These are phyloP conservation scores for Globisporangium barbulae DNA, from an alignment of 352 stramenopile genomes.

Conservation along the genomic window DNA sequence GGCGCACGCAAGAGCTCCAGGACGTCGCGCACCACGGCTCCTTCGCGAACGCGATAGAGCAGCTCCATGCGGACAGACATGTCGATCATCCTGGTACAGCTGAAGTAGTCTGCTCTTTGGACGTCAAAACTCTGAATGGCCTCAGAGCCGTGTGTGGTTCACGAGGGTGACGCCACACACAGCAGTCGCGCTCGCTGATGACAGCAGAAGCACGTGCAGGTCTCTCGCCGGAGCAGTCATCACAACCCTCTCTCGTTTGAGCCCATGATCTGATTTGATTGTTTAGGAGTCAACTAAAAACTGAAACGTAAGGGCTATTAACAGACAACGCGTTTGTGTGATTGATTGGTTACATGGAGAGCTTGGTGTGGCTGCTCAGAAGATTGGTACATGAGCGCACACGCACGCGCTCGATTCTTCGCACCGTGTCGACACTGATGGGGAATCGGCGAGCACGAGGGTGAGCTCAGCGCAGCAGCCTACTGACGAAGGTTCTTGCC, in stretches of 20 bases:
- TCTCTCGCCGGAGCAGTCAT: neutral
- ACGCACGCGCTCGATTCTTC: neutral
- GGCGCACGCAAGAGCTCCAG: conserved; percentile 54
- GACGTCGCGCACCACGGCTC: conserved; percentile 41
- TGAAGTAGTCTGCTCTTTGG: neutral
- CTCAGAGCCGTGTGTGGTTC: conserved; percentile 4
- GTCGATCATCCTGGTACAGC: conserved; percentile 27
- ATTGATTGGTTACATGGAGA: neutral
- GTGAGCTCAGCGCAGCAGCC: neutral
- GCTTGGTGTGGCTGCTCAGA: neutral
- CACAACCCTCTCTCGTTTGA: neutral
- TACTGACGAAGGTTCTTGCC: neutral
- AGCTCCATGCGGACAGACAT: conserved; percentile 52
- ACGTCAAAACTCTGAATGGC: conserved; percentile 10
- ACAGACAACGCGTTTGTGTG: neutral
- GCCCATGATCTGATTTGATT: neutral
- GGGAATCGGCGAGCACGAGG: neutral
- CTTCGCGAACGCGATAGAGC: conserved; percentile 48
- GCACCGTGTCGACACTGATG: neutral
- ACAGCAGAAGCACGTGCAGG: no score
- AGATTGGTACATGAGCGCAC: neutral
- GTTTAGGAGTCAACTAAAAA: no score
- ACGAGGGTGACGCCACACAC: no score
- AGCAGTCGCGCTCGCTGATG: no score
- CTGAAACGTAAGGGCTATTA: neutral